Base-by-base conservation (phyloP, 208 protist genomes). In the Crithidia sp. region DNA sequence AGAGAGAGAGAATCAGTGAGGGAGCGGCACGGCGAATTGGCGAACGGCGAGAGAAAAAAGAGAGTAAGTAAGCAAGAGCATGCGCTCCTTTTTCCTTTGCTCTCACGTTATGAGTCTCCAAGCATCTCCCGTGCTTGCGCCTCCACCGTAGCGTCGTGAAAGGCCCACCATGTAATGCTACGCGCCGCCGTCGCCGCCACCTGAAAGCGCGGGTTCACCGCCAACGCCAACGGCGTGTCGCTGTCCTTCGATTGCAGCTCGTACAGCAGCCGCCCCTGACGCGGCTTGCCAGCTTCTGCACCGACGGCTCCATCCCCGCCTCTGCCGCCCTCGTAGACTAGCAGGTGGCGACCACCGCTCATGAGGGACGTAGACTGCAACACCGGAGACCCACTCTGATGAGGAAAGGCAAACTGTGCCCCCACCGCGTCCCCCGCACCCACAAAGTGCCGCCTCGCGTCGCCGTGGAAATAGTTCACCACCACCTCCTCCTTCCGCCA, bases 91-190 rank as follows among this genome's bases (percentile, higher is more conserved):
- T 28, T 36, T 8, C 54, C 37, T 3, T 66, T 75, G 52, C 44
- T 19, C 16, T 67, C n/a, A 0, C 10, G 0, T 40, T 41, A 13
- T 12, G 37, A 36, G 28, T 7, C 53, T 12, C 43, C 19, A 3
- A 36, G 54, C 41, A 61, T 3, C 52, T 52, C 56, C 45, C 17
- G 45, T 3, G 45, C 40, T 44, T 66, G 67, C 2, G 76, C 16
- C 50, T 62, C 49, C 9, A 74, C 28, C 7, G 36, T 47, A 37
- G 41, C 4, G 3, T 56, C 71, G 58, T 90, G 87, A 67, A 94
- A 84, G 9, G 86, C 75, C 89, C 89, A 96, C 92, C 87, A 96
- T 36, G 92, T 96, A 4, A 94, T 79, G 64, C 76, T 80, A 39
- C 88, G 85, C 16, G 92, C 89, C 4, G 88, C 87, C 2, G 84